Percentiles rank a stretch among this genome's conserved stretches.
phyloP scores from a whole-genome alignment of 1,139 yeast species.

The Scheffersomyces insectosa region DNA sequence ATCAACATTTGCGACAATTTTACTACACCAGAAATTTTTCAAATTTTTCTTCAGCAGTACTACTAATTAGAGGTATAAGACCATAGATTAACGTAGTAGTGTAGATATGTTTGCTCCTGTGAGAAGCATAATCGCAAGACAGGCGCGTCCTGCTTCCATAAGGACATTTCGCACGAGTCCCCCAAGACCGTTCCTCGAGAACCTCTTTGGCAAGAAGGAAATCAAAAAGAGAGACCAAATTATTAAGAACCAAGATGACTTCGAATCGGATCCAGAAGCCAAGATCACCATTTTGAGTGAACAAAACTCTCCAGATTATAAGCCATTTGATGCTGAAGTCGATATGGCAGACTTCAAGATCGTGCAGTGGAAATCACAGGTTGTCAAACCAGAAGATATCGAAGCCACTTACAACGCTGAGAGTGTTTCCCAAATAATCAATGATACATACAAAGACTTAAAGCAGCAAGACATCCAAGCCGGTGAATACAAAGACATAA shows the following conservation, averaged over 20 bases:
- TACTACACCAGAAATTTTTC: not conserved
- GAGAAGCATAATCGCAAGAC: not conserved
- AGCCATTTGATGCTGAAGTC: slow-evolving; percentile 25
- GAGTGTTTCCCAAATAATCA: slow-evolving; percentile 25
- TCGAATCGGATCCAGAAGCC: slow-evolving; percentile 31
- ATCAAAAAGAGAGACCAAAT: slow-evolving; percentile 31
- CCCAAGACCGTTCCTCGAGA: slow-evolving; percentile 15
- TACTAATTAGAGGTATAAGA: not conserved
- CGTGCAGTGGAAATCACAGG: slow-evolving; percentile 35
- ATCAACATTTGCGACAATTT: not conserved
- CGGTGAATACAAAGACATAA: slow-evolving; percentile 17
- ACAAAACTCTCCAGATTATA: slow-evolving; percentile 34
- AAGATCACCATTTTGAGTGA: slow-evolving; percentile 39
- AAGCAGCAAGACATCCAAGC: slow-evolving; percentile 16
- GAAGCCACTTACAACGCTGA: slow-evolving; percentile 30
- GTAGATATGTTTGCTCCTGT: not conserved
- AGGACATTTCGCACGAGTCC: slow-evolving; percentile 14
- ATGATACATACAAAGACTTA: slow-evolving; percentile 25
- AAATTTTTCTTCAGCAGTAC: not conserved
- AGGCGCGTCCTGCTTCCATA: slow-evolving; percentile 5
- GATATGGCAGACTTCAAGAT: slow-evolving; percentile 41
- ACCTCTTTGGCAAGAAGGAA: slow-evolving; percentile 23
- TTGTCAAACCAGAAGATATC: slow-evolving; percentile 25
- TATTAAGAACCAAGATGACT: slow-evolving; percentile 43
- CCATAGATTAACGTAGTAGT: not conserved